Conservation (phyloP, 306 rosid species). For the Datisca glomerata region DNA sequence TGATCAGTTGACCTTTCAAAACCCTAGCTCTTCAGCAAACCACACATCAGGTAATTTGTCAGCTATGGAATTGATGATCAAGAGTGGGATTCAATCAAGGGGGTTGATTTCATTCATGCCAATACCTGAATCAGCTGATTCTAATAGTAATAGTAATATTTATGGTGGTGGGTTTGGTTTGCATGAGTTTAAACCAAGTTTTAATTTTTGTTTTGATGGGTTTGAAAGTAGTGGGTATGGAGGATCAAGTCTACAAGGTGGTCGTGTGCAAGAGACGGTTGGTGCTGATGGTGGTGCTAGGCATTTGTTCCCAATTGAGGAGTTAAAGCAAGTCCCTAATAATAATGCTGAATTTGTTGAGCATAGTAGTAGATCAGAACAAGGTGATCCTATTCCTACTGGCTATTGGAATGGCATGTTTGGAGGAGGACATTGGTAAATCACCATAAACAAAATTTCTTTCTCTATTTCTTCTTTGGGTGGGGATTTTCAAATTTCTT, state of each 20-base stretch:
- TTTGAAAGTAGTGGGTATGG: constrained; percentile 51
- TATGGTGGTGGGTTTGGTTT: constrained; percentile 37
- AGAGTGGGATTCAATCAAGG: constrained; percentile 54
- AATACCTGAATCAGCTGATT: constrained; percentile 21
- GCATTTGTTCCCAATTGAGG: constrained; percentile 70
- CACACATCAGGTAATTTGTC: constrained; percentile 28
- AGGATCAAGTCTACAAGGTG: constrained; percentile 38
- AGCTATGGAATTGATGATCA: constrained; percentile 71
- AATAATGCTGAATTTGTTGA: constrained; percentile 34
- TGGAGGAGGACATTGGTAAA: constrained; percentile 93
- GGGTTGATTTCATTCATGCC: constrained; percentile 58
- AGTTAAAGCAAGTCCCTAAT: constrained; percentile 56
- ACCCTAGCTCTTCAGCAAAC: constrained; percentile 24
- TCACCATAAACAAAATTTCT: constrained; percentile 1
- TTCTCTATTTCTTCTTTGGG: background rate
- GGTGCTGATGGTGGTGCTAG: constrained; percentile 31
- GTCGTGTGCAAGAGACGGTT: constrained; percentile 30
- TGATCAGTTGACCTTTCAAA: constrained; percentile 8
- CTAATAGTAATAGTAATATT: constrained; percentile 24
- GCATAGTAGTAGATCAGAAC: constrained; percentile 26
- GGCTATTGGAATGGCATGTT: constrained; percentile 88
- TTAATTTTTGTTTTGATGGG: constrained; percentile 61
- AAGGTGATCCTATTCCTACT: constrained; percentile 50
- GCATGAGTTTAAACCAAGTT: constrained; percentile 60
- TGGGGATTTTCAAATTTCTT: too few species aligned